Evolutionary conservation across 225 moss, liverwort and hornwort species (phyloP), one percentile per base, ranked within the genome.

Genomic region (Sphagnum tenellum): DNA sequence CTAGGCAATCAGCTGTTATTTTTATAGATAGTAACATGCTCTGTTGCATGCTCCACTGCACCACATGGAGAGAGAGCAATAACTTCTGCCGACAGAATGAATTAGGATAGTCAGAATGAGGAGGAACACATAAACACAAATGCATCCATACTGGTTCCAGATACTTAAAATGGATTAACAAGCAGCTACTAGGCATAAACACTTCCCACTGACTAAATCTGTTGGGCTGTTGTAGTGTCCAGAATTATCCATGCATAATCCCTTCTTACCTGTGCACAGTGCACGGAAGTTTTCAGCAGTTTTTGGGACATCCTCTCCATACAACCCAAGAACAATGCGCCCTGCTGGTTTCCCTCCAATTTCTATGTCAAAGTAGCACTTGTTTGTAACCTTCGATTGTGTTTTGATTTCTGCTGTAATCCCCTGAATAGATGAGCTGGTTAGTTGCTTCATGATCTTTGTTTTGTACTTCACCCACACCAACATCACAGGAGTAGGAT

Each of bases 231-330:
- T 29, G 29, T 1, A 29, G 29, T 29, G 29, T 29, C 29, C 29
- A 29, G 29, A 29, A 29, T 29, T 29, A 29, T 0, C 9, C 52
- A 52, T 14, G 47, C 49, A 64, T 65, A 46, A 44, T 6, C 3
- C 0, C 5, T 11, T 44, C 59, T 13, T 65, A 80, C 93, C 93
- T 77, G 93, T 90, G 72, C 88, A 90, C 12, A 94, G 84, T 44
- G 82, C 90, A 50, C 86, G 84, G 73, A 94, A 94, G 75, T 88
- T 94, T 49, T 94, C 87, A 7, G 51, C 86, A 44, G 93, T 94
- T 13, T 66, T 56, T 0, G 90, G 90, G 6, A 94, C 90, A 0
- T 53, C 90, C 0, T 86, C 86, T 5, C 90, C 90, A 70, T 84
- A 94, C 61, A 94, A 82, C 59, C 93, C 93, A 47, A 94, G 48